Evolutionary conservation across 257 asterid genomes (phyloP).

Genomic region (Coffea canephora): DNA sequence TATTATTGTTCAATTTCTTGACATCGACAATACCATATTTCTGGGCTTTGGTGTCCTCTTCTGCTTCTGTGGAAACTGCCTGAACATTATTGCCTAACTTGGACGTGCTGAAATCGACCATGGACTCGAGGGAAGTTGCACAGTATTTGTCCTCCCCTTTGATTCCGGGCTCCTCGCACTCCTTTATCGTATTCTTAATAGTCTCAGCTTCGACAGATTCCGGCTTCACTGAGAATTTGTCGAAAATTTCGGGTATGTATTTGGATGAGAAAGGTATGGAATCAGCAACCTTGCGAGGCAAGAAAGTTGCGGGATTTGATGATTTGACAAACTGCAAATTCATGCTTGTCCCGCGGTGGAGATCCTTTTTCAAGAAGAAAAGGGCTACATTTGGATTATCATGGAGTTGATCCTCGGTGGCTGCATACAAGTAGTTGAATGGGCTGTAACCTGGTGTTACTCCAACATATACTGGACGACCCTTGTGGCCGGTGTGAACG

Average conservation of each 20-base stretch:
- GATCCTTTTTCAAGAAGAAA: constrained; percentile 65
- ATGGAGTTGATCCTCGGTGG: constrained; percentile 57
- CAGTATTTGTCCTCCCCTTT: constrained; percentile 67
- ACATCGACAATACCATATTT: constrained; percentile 41
- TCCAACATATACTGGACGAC: constrained; percentile 47
- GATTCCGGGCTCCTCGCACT: constrained; percentile 54
- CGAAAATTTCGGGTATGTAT: constrained; percentile 44
- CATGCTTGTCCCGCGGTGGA: constrained; percentile 51
- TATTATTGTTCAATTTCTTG: constrained; percentile 27
- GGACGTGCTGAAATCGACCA: constrained; percentile 69
- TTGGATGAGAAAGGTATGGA: constrained; percentile 69
- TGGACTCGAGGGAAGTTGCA: constrained; percentile 81
- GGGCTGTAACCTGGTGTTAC: constrained; percentile 46
- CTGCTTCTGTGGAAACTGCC: constrained; percentile 59
- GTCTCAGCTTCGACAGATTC: constrained; percentile 44
- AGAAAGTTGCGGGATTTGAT: constrained; percentile 27
- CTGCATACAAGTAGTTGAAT: constrained; percentile 54
- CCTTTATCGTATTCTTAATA: constrained; percentile 54
- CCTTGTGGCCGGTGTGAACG: constrained; percentile 43
- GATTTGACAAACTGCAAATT: constrained; percentile 47
- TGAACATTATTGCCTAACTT: constrained; percentile 49
- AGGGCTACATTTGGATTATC: constrained; percentile 62
- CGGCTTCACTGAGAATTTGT: constrained; percentile 44
- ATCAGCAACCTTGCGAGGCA: constrained; percentile 59
- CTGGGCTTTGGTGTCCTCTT: constrained; percentile 22